Evolutionary conservation across 1,284 basidiomycete genomes (phyloP), one percentile per base, ranked within the genome.

Genomic region (Lentinus polychrous): DNA sequence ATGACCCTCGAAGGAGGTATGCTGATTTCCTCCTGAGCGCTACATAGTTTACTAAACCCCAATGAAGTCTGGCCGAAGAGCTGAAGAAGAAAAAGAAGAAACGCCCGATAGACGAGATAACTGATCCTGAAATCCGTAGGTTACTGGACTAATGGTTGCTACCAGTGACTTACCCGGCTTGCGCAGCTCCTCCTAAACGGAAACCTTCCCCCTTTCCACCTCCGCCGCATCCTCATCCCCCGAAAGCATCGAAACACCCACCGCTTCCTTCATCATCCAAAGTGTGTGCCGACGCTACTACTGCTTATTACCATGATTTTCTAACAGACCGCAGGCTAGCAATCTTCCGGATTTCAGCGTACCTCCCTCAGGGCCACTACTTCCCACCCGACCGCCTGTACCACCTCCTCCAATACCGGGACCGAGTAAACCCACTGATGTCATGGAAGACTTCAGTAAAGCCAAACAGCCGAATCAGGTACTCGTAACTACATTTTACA

Each of bases 371-470:
- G 55, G 66, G 22, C 64, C 76, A 10, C 71, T 90, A 17, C 68
- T 91, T 2, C 76, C 82, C 0, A 64, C 73, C 12, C 81, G 84
- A 31, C 88, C 88, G 0, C 77, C 79, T 34, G 72, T 84, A 55
- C 78, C 79, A 39, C 74, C 78, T 47, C 75, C 83, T 23, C 81
- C 87, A n/a, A 71, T 78, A 52, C 76, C 90, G 3, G 85, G 86
- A 3, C 91, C 92, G 2, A 86, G 84, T 60, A 85, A 81, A 54
- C 82, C 91, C 41, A 80, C 74, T 8, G 86, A 93, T 45, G 91
- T 95, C 17, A 76, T 63, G 49, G 90, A 92, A 50, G 92, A 95
- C 66, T 94, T 91, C 60, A 91, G 85, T 61, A 88, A 87, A 64
- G 71, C 75, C 31, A 94, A 91, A 65, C 80, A 78, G 42, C 81